Conservation (phyloP, 805 yeast species). For the Metschnikowia borealis region DNA sequence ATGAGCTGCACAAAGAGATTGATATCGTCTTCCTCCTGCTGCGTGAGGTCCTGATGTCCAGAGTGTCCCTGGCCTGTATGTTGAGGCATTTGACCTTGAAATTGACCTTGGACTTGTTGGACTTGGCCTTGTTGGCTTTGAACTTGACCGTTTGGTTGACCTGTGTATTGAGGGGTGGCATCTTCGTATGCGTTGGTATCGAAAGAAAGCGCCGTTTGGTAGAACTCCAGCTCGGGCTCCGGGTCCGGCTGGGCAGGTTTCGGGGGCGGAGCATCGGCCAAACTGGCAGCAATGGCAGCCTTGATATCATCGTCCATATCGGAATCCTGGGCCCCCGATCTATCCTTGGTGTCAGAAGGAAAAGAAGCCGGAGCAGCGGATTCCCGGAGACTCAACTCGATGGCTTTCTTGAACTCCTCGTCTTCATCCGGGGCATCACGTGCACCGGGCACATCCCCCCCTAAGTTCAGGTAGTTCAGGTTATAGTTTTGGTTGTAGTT, state of each 20-base stretch:
- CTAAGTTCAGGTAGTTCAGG: too few relatives aligned
- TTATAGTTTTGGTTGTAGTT: too few relatives aligned
- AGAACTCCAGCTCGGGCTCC: conserved; percentile 25
- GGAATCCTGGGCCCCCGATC: conserved; percentile 37
- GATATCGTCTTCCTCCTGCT: conserved; percentile 66
- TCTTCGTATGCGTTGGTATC: conserved; percentile 10
- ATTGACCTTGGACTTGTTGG: too few relatives aligned
- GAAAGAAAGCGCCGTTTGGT: conserved; percentile 15
- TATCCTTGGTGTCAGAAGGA: not conserved
- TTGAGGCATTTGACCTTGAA: too few relatives aligned
- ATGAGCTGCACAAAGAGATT: conserved; percentile 67
- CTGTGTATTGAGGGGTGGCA: too few relatives aligned
- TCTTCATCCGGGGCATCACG: conserved; percentile 46
- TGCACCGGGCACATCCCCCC: not conserved
- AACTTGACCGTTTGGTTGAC: too few relatives aligned
- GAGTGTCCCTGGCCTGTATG: not conserved
- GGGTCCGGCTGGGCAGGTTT: conserved; percentile 2
- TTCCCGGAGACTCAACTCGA: conserved; percentile 73
- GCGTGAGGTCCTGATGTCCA: conserved; percentile 38
- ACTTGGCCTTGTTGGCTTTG: too few relatives aligned
- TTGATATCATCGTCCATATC: conserved; percentile 81
- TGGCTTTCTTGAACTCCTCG: conserved; percentile 73
- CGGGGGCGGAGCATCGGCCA: conserved; percentile 45
- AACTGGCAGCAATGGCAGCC: conserved; percentile 91
- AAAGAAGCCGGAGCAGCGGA: conserved; percentile 16